Evolutionary conservation across 768 basidiomycete genomes (phyloP), one percentile per base, ranked within the genome.

Genomic region (Cantharellus cinnabarinus): DNA sequence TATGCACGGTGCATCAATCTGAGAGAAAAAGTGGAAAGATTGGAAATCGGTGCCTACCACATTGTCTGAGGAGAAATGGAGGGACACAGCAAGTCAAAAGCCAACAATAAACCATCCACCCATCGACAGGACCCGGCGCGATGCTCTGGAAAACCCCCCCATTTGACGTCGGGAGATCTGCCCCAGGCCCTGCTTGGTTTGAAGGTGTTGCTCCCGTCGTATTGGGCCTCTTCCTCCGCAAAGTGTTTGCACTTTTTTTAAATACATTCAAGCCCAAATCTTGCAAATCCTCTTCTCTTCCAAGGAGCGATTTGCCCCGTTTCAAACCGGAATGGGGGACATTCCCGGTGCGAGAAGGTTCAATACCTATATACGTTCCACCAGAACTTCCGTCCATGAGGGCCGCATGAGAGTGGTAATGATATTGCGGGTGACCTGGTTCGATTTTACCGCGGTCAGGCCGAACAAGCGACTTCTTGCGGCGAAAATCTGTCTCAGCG

Each of bases 371-470:
- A 7, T 37, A 10, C 7, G 10, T 7, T 10, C 52, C 52, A 7
- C 7, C 1, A 44, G 76, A 76, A 66, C 85, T 81, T 59, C 82
- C 75, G 69, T 82, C 80, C 67, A 86, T 72, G 68, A 82, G 79
- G 34, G 84, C 83, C 20, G 88, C 88, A 70, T 87, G 90, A 60
- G 76, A 80, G 58, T 88, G 81, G 71, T 98, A 98, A 71, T 97
- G 85, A 83, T 84, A 98, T 66, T 91, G 82, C 56, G 90, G 79
- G 74, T 97, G 90, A 48, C 81, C 81, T 5, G 91, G 90, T 66
- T 97, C 91, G 64, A 97, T 88, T 75, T 93, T 89, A 74, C 95
- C 93, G 60, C 94, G 75, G 70, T 99, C 94, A 3, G 94, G 94
- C 59, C 77, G 75, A 58, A 97, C 87, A 15, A 99, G 76, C 68